Evolutionary conservation across 2,329 filamentous ascomycete species (phyloP).

Genomic region (Xylariaceae sp.): DNA sequence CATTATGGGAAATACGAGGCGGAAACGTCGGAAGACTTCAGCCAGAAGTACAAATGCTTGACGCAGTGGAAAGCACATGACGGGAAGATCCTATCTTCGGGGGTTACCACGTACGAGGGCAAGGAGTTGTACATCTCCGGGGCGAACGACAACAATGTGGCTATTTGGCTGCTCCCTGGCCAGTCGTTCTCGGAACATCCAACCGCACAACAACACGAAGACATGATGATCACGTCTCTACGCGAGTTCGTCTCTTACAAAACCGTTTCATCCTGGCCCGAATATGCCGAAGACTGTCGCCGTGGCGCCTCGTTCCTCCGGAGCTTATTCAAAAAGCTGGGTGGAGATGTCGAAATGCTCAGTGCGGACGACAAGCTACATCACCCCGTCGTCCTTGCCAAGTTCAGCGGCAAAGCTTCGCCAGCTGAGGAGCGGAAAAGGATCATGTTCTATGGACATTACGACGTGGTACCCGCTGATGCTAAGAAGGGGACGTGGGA

Average conservation of each 20-base stretch:
- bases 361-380: constrained; percentile 65
- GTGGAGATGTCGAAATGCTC: constrained; percentile 85
- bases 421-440: constrained; percentile 67
- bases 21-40: constrained; percentile 48
- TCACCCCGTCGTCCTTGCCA: constrained; percentile 91
- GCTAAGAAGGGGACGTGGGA: constrained; percentile 78
- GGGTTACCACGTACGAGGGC: constrained; percentile 62
- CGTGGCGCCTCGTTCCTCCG: constrained; percentile 87
- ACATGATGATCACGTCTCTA: constrained; percentile 64
- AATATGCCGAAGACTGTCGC: constrained; percentile 86
- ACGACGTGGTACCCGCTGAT: constrained; percentile 92
- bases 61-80: constrained; percentile 77
- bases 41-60: constrained; percentile 76
- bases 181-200: constrained; percentile 35
- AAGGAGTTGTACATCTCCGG: constrained; percentile 89
- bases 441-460: constrained; percentile 95
- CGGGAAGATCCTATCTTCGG: constrained; percentile 81
- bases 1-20: constrained; percentile 55
- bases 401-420: constrained; percentile 71
- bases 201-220: constrained; percentile 37
- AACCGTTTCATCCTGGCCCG: constrained; percentile 80
- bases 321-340: constrained; percentile 84
- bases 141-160: constrained; percentile 84
- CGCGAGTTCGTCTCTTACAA: constrained; percentile 86
- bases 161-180: constrained; percentile 73